Base-by-base conservation (phyloP, 176 grass and related monocot species). In the Saccharum spontaneum region DNA sequence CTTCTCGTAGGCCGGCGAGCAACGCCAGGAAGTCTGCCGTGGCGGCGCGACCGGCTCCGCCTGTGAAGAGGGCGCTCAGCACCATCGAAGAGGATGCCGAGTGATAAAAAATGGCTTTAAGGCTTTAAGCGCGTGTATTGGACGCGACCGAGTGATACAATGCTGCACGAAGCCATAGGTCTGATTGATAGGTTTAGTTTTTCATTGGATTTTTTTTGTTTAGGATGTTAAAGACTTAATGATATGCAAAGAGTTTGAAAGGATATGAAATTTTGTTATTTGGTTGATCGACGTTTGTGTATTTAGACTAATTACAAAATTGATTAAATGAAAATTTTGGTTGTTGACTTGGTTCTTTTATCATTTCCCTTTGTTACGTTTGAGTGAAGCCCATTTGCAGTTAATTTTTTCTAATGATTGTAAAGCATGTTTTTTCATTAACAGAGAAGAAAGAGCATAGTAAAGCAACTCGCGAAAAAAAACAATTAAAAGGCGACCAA, bases 71-170 rank as follows among this genome's bases (percentile, higher is more conserved):
- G 74, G 39, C 60, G 70, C 82, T 92, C 76, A 90, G 79, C 71
- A 82, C 79, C 52, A 89, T 95, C 10, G 11, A 69, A 70, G 93
- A 92, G 26, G 88, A 81, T 6, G 76, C 66, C 10, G 90, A 88
- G 38, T 85, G 76, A 71, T 26, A 2, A 5, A 15, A 15, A 54
- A 20, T 39, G 50, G 22, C 72, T 48, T 3, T 2, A 1, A 37
- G 71, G 28, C 28, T 28, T 28, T 28, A 28, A 28, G 33, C 26
- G 23, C 38, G 37, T 7, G 7, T 62, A 17, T 41, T 4, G 46
- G 24, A 62, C 15, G 2, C 12, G 44, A 33, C 7, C 39, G 23
- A 65, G 9, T 20, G 17, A 70, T 38, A 20, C 8, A 69, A 31
- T 30, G 37, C 7, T 16, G 13, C 17, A 43, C 14, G 1, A 36